Evolutionary conservation across 2,329 filamentous ascomycete genomes (phyloP), one percentile per base, ranked within the genome.

Genomic region (Kalaharituber pfeilii): DNA sequence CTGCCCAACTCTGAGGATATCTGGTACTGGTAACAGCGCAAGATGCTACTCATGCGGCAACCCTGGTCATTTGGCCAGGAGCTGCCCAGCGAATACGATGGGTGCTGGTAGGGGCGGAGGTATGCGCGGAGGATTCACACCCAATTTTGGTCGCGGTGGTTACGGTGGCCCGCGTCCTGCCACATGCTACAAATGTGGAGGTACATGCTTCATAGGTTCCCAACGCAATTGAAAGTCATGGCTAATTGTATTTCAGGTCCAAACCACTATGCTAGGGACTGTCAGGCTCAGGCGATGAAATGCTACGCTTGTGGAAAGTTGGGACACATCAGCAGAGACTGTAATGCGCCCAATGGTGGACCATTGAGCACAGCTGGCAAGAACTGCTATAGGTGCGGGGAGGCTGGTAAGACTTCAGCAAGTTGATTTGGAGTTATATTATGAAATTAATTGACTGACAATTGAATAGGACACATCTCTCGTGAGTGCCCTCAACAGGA

Each of bases 231-330:
- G 30, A 30, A 29, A 53, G 28, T 50, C 20, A 29, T 52, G n/a
- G n/a, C n/a, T 49, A 7, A 24, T 36, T 13, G 39, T 33, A 51
- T 53, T 51, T 1, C 51, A 60, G 79, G 89, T 29, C 91, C 91
- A 57, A 98, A 98, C 76, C 91, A 98, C 73, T 98, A 94, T 68
- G 91, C 91, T 61, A 84, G 91, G 62, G 91, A 98, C 67, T 98
- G 91, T 76, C 91, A 96, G 75, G 88, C 91, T 63, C 87, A 94
- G 71, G 86, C 87, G 60, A 94, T 94, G 86, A 95, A 95, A 75
- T 95, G 88, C 77, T 95, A 94, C 67, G 88, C 88, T 62, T 95
- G 88, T 68, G 88, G 88, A 68, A 94, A 94, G 75, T 80, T 94
- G 45, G 69, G 69, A 36, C 69, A 70, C 52, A 70, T 70, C 50